Evolutionary conservation across 768 basidiomycete genomes (phyloP).

Genomic region (Mycena chlorophos): DNA sequence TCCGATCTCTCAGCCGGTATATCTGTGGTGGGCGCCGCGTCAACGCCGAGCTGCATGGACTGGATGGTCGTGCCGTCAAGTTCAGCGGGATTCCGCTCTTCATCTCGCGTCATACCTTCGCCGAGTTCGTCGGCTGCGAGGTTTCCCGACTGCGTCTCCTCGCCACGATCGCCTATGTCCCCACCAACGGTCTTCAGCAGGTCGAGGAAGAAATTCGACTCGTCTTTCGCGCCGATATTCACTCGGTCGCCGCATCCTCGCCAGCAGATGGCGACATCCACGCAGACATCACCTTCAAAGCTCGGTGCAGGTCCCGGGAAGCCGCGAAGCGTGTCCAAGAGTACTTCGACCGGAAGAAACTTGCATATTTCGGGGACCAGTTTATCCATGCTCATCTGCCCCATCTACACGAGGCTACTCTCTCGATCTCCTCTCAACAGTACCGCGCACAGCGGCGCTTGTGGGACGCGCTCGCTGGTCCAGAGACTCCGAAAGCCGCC

Average conservation of each 20-base stretch:
- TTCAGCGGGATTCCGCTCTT: constrained; percentile 42
- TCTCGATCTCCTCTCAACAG: constrained; percentile 48
- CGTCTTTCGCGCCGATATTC: constrained; percentile 19
- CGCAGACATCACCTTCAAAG: constrained; percentile 38
- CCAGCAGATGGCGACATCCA: constrained; percentile 24
- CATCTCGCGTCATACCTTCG: constrained; percentile 27
- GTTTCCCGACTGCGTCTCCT: constrained; percentile 19
- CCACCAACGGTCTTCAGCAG: constrained; percentile 21
- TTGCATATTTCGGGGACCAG: constrained; percentile 32
- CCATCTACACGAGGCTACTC: constrained; percentile 50
- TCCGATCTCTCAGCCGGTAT: constrained; percentile 36
- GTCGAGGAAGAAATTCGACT: constrained; percentile 31
- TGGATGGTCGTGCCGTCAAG: constrained; percentile 37
- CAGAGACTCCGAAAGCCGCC: constrained; percentile 27
- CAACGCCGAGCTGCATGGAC: constrained; percentile 44
- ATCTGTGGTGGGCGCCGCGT: constrained; percentile 45
- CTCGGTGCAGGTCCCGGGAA: constrained; percentile 51
- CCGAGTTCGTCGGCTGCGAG: constrained; percentile 31
- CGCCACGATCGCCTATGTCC: constrained; percentile 24
- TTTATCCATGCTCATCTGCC: constrained; percentile 44
- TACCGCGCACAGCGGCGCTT: constrained; percentile 49
- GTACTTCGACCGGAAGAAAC: constrained; percentile 34
- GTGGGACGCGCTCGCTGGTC: constrained; percentile 47
- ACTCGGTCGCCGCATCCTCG: constrained; percentile 28
- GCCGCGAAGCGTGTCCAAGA: constrained; percentile 43